phyloP scores from a whole-genome alignment of 805 yeast species.

The Candida pini region DNA sequence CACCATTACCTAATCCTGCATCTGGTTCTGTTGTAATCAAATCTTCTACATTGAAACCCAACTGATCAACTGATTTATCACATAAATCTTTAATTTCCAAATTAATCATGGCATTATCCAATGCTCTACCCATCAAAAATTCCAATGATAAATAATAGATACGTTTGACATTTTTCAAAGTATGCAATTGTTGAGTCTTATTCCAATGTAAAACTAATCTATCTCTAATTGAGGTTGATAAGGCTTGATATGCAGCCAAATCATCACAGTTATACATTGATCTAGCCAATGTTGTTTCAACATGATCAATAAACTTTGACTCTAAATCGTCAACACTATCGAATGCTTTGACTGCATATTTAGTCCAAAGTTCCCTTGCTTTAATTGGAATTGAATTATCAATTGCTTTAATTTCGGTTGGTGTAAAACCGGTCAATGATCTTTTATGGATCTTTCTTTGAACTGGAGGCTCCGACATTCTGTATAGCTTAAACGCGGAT shows the following conservation, averaged over 20 bases:
- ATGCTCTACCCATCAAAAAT: constrained; percentile 90
- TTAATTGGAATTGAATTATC: constrained; percentile 77
- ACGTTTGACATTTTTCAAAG: constrained; percentile 76
- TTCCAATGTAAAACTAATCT: constrained; percentile 84
- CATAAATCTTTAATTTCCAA: constrained; percentile 61
- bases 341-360: constrained; percentile 52
- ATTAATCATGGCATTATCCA: constrained; percentile 90
- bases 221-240: constrained; percentile 74
- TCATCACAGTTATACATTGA: constrained; percentile 89
- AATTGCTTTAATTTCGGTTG: constrained; percentile 78
- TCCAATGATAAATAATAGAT: constrained; percentile 84
- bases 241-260: constrained; percentile 88
- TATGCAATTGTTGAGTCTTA: constrained; percentile 85
- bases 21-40: constrained; percentile 83
- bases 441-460: constrained; percentile 45
- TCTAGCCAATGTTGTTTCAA: constrained; percentile 87
- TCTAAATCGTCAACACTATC: constrained; percentile 54
- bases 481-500: not conserved
- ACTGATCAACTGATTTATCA: constrained; percentile 49
- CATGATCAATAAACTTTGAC: constrained; percentile 69
- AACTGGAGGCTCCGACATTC: constrained; percentile 1
- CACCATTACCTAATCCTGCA: constrained; percentile 94
- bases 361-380: constrained; percentile 74
- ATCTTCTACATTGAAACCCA: constrained; percentile 88
- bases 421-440: constrained; percentile 86